A percentile compares a stretch with the other conserved stretches of the same genome.
These are phyloP conservation scores for Abortiporus biennis DNA, from an alignment of 1,284 basidiomycete species.

Conservation along the genomic window DNA sequence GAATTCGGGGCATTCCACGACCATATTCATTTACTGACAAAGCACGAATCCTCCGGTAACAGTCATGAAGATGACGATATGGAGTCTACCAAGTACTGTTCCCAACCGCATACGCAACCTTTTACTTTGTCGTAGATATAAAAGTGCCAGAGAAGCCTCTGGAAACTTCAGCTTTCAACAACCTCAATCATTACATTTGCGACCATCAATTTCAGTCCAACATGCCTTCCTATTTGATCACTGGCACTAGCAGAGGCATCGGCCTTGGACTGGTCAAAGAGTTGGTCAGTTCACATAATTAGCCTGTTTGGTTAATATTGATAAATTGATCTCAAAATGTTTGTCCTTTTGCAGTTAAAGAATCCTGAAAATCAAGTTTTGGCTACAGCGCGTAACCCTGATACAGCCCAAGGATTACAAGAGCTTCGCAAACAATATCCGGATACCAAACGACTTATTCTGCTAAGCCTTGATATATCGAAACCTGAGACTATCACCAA, in stretches of 20 bases:
- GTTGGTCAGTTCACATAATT: background rate
- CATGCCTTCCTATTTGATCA: background rate
- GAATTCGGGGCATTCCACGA: too few species aligned
- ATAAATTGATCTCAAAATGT: background rate
- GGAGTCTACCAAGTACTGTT: too few species aligned
- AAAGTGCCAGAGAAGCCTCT: too few species aligned
- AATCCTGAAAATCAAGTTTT: background rate
- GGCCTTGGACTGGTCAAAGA: conserved; percentile 2
- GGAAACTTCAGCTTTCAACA: too few species aligned
- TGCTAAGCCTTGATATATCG: background rate
- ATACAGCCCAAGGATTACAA: background rate
- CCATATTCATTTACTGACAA: too few species aligned
- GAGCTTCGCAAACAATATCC: background rate
- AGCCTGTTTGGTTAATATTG: background rate
- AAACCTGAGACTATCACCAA: background rate
- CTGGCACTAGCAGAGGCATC: conserved; percentile 2
- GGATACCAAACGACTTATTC: background rate
- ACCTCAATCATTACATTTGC: too few species aligned
- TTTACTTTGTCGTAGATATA: too few species aligned
- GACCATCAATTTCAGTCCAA: too few species aligned
- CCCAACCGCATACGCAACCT: too few species aligned
- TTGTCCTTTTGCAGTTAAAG: background rate
- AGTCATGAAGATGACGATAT: too few species aligned
- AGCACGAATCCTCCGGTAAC: too few species aligned
- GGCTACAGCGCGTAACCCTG: background rate